Evolutionary conservation across 805 yeast genomes (phyloP), one percentile per base, ranked within the genome.

Genomic region (Nakazawaea wickerhamii): DNA sequence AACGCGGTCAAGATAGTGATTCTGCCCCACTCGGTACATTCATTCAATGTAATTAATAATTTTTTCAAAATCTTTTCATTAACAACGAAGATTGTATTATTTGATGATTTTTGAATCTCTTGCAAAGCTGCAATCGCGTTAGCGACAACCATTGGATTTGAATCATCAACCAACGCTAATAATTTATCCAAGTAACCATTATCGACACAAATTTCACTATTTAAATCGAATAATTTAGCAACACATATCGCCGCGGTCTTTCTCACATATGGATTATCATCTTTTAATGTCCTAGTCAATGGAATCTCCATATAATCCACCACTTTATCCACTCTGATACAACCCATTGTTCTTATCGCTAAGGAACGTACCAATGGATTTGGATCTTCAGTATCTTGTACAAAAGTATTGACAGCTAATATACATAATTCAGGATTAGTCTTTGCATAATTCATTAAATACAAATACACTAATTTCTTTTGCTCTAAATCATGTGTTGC

Each of bases 11-110:
- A 70, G 34, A 93, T 85, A 1, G 97, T 78, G 50, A 93, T 84
- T 55, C 99, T 76, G 9, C 99, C 99, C 99, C 99, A 93, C 65
- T 93, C 99, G 0, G 98, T 90, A 65, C 98, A 91, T 65, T 93
- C 99, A 61, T 91, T 91, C 50, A 93, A 70, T 11, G 96, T 95
- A 51, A 80, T 69, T 47, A 93, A 68, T 47, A 93, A 73, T 59
- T 81, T 84, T 44, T 74, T 69, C 40, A 80, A 68, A 55, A 60
- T 66, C 41, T 57, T 70, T 34, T 57, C 54, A 48, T 68, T 64
- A 13, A 75, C 59, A 5, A 55, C 57, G 38, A 70, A 55, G 8
- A 74, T 56, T 20, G 58, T 50, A 38, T 64, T 55, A 17, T 55
- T 48, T 20, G 53, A 51, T 4, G 59, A 54, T 1, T 55, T 45